These are phyloP conservation scores for Blastobotrys raffinosifermentans DNA, from an alignment of 1,139 yeast species.

Conservation along the genomic window DNA sequence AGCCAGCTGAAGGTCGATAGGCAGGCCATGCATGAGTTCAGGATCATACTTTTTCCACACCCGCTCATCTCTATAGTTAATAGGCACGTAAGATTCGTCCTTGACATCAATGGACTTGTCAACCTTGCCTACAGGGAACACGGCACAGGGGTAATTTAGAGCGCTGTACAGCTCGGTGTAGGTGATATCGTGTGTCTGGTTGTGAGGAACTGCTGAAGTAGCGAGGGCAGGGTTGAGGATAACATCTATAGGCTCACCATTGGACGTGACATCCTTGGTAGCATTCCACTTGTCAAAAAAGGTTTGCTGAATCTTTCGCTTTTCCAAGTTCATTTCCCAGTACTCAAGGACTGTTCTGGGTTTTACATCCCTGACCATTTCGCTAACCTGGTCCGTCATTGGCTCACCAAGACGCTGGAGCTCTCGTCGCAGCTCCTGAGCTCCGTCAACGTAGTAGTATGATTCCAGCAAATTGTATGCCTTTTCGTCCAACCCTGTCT, in stretches of 20 bases:
- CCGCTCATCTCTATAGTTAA: slow-evolving; percentile 23
- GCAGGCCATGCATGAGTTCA: slow-evolving; percentile 6
- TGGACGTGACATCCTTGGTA: slow-evolving; percentile 32
- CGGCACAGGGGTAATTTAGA: slow-evolving; percentile 41
- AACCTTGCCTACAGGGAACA: slow-evolving; percentile 43
- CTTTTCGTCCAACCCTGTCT: slow-evolving; percentile 27
- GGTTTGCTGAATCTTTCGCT: slow-evolving; percentile 33
- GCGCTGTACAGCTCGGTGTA: slow-evolving; percentile 45
- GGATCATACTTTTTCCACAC: slow-evolving; percentile 29
- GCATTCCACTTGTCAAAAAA: slow-evolving; percentile 36
- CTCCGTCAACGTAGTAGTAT: slow-evolving; percentile 20
- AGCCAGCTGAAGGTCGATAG: slow-evolving; percentile 6
- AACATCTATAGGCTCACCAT: slow-evolving; percentile 47
- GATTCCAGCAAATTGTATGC: slow-evolving; percentile 5
- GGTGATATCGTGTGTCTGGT: slow-evolving; percentile 2
- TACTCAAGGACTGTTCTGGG: slow-evolving; percentile 38
- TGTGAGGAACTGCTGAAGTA: slow-evolving; percentile 5
- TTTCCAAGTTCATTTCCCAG: slow-evolving; percentile 41
- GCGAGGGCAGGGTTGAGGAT: slow-evolving; percentile 34
- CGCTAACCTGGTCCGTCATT: slow-evolving; percentile 17
- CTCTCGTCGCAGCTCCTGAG: slow-evolving; percentile 28
- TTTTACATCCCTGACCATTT: slow-evolving; percentile 15
- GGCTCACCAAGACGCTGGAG: slow-evolving; percentile 38
- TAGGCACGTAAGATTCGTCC: slow-evolving; percentile 19
- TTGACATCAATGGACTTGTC: slow-evolving; percentile 34